These are phyloP conservation scores for Trichoderma oligosporum DNA, from an alignment of 2,329 filamentous ascomycete genomes.

Conservation along the genomic window DNA sequence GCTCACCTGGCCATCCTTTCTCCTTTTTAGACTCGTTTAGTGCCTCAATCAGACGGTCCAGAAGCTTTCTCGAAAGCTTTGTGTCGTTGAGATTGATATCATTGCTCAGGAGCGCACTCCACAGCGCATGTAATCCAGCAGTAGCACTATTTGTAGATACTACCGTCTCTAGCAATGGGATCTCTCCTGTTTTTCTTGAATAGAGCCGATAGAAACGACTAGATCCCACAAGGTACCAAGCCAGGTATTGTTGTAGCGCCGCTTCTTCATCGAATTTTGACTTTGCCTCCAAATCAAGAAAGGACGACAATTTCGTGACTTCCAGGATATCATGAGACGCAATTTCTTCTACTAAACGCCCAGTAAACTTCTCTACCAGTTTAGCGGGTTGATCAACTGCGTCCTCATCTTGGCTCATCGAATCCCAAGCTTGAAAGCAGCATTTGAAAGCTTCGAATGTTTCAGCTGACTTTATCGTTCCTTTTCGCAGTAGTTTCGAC, in stretches of 20 bases:
- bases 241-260: conserved; percentile 32
- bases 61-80: conserved; percentile 31
- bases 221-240: conserved; percentile 34
- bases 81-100: conserved; percentile 38
- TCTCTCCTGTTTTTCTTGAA: conserved; percentile 24
- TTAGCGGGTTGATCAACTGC: conserved; percentile 30
- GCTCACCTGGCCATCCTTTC: conserved; percentile 32
- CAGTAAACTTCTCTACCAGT: conserved; percentile 34
- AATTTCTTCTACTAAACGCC: conserved; percentile 33
- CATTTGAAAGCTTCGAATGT: conserved; percentile 42
- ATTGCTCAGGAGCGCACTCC: conserved; percentile 34
- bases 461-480: conserved; percentile 33
- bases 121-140: conserved; percentile 25
- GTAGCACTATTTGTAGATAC: conserved; percentile 23
- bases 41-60: conserved; percentile 32
- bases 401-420: conserved; percentile 36
- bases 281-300: conserved; percentile 20
- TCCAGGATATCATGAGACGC: conserved; percentile 26
- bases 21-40: conserved; percentile 31
- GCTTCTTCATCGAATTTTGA: conserved; percentile 28
- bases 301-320: conserved; percentile 23
- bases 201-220: conserved; percentile 33
- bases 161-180: conserved; percentile 29
- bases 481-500: conserved; percentile 32
- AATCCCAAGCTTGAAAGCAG: conserved; percentile 37